These are phyloP conservation scores for Solanum chaucha DNA, from an alignment of 257 asterid species.

Conservation along the genomic window DNA sequence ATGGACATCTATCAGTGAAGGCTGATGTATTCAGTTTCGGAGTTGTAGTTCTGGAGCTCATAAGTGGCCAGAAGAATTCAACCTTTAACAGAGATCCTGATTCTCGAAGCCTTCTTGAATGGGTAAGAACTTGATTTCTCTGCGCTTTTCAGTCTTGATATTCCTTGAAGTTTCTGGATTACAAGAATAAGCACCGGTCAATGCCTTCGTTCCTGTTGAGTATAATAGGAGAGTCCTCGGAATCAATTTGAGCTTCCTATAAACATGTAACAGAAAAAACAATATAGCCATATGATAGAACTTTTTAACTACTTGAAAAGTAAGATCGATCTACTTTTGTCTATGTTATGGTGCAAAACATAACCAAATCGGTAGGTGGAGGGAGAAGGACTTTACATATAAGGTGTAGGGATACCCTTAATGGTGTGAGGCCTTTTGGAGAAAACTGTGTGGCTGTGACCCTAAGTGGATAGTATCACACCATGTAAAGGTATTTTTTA, in stretches of 20 bases:
- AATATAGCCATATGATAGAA: not conserved
- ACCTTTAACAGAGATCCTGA: conserved; percentile 55
- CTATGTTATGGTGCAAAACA: not conserved
- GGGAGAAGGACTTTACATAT: not conserved
- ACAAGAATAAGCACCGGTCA: not conserved
- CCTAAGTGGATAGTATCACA: too few species aligned
- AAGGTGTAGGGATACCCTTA: not conserved
- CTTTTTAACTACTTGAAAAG: too few species aligned
- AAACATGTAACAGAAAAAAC: not conserved
- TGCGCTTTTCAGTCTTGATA: not conserved
- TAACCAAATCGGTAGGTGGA: not conserved
- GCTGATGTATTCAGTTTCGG: conserved; percentile 94
- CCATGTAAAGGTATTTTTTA: not conserved
- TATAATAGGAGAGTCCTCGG: not conserved
- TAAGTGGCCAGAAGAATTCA: conserved; percentile 87
- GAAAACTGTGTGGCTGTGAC: not conserved
- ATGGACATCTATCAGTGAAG: conserved; percentile 61
- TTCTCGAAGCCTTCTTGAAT: conserved; percentile 54
- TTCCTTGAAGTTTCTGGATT: not conserved
- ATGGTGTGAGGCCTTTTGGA: not conserved
- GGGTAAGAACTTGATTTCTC: conserved; percentile 42
- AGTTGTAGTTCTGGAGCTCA: conserved; percentile 81
- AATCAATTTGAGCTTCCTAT: not conserved
- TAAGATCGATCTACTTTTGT: not conserved
- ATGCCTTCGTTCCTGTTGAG: not conserved